These are phyloP conservation scores for Guadua angustifolia DNA, from an alignment of 176 grass and related monocot species.

Conservation along the genomic window DNA sequence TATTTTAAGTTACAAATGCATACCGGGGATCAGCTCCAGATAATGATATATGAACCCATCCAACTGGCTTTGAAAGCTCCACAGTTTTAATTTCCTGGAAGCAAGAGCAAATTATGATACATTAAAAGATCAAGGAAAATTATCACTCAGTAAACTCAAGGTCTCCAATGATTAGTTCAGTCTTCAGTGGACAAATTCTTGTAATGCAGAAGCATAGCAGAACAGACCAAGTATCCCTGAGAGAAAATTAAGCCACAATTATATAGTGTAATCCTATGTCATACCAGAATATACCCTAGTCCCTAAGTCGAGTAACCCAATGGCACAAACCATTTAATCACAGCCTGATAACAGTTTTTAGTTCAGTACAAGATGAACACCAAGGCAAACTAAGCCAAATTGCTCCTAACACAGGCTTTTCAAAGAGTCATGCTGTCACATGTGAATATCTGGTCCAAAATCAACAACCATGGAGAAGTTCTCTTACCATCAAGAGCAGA, in stretches of 20 bases:
- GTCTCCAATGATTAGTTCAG: background rate
- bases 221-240: background rate
- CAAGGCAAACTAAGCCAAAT: background rate
- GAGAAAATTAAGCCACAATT: background rate
- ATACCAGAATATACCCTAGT: background rate
- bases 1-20: constrained; percentile 25
- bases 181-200: background rate
- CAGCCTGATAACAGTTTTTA: background rate
- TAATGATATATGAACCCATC: constrained; percentile 91
- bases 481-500: too few species aligned
- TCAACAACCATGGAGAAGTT: too few species aligned
- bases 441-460: too few species aligned
- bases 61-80: constrained; percentile 91
- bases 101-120: background rate
- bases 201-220: background rate
- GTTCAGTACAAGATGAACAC: background rate
- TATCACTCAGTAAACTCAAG: background rate
- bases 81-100: constrained; percentile 85
- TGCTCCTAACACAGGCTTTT: background rate
- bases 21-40: constrained; percentile 88
- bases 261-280: background rate
- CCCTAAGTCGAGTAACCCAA: background rate
- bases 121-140: background rate
- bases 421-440: too few species aligned
- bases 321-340: background rate